Conservation (phyloP, 2,329 filamentous ascomycete genomes). For the Cadophora gregata region DNA sequence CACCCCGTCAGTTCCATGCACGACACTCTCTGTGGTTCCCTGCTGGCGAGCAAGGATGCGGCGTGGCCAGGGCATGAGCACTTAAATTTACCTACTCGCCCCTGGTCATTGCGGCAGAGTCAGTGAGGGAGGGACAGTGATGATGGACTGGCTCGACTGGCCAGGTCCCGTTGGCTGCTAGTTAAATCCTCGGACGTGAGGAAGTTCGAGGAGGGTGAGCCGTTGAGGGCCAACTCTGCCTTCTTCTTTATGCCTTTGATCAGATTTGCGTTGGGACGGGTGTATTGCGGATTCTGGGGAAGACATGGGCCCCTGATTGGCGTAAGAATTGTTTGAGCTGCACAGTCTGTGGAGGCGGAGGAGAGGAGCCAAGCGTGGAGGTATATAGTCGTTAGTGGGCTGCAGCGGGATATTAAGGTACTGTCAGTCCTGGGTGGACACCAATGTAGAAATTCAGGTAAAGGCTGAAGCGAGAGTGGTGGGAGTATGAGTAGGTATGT, state of each 20-base stretch:
- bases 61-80: neutral
- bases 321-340: slow-evolving; percentile 23
- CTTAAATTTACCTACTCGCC: neutral
- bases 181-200: slow-evolving; percentile 26
- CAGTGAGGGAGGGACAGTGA: neutral
- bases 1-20: slow-evolving; percentile 15
- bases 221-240: slow-evolving; percentile 1
- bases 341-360: neutral
- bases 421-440: neutral
- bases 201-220: slow-evolving; percentile 24
- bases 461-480: slow-evolving; percentile 7
- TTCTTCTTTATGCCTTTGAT: slow-evolving; percentile 30
- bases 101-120: neutral
- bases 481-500: neutral
- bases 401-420: slow-evolving; percentile 17
- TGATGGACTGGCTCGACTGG: neutral
- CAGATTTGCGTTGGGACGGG: slow-evolving; percentile 16
- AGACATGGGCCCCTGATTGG: slow-evolving; percentile 19
- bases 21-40: slow-evolving; percentile 4
- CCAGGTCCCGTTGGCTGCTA: slow-evolving; percentile 12
- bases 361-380: slow-evolving; percentile 8
- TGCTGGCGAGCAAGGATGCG: slow-evolving; percentile 3
- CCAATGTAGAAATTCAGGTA: neutral
- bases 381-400: slow-evolving; percentile 6
- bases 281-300: slow-evolving; percentile 23